A percentile compares a stretch with the other conserved stretches of the same genome.
These are phyloP conservation scores for Thalassiosira livingstoniorum DNA, from an alignment of 352 stramenopile genomes.

Conservation along the genomic window DNA sequence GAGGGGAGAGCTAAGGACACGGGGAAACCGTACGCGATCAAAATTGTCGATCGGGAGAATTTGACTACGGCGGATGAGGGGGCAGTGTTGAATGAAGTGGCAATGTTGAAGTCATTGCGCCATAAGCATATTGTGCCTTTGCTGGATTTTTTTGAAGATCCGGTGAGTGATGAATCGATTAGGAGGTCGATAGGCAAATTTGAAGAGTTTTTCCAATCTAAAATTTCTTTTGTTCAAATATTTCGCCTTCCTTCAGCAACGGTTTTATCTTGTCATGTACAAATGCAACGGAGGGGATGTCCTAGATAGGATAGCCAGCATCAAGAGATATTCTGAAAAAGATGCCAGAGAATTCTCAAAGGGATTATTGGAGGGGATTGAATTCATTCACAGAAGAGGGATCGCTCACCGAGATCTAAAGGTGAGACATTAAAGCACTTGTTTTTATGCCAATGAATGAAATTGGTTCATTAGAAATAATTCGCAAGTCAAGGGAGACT, in stretches of 20 bases:
- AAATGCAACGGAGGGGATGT: constrained; percentile 95
- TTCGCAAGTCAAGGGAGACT: too few species aligned
- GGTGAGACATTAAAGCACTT: too few species aligned
- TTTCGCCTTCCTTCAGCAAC: constrained; percentile 2
- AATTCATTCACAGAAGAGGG: constrained; percentile 91
- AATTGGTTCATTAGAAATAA: neutral
- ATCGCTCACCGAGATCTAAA: constrained; percentile 96
- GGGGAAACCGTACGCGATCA: constrained; percentile 71
- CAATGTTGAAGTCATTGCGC: constrained; percentile 75
- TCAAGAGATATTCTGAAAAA: constrained; percentile 95
- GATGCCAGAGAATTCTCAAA: constrained; percentile 92
- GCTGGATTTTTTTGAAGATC: constrained; percentile 84
- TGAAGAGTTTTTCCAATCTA: neutral
- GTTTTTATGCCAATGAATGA: too few species aligned
- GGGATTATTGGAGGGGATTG: constrained; percentile 92
- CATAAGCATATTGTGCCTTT: constrained; percentile 85
- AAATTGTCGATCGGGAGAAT: constrained; percentile 81
- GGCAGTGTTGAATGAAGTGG: constrained; percentile 83
- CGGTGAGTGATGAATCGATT: constrained; percentile 9
- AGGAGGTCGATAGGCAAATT: too few species aligned
- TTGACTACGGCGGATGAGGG: constrained; percentile 72
- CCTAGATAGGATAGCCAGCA: constrained; percentile 95
- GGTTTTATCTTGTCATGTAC: constrained; percentile 98
- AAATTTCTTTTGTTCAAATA: neutral
- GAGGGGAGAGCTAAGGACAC: constrained; percentile 56